A percentile compares a stretch with the other conserved stretches of the same genome.
Conservation (phyloP, 805 yeast genomes). For the Sungouiella thailandica region DNA sequence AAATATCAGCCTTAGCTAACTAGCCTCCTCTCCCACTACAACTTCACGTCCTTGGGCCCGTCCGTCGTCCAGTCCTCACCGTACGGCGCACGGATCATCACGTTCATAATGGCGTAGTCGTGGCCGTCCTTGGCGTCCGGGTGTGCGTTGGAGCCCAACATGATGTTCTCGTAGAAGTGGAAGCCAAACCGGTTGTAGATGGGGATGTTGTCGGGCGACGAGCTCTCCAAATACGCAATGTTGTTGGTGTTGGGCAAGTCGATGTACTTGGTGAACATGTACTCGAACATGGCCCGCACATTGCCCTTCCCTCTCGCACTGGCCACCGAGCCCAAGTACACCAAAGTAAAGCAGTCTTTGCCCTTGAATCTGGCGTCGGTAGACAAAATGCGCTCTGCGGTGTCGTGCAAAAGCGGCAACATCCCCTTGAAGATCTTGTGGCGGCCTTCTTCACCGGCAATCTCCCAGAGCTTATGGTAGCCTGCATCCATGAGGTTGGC, state of each 20-base stretch:
- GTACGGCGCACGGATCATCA: conserved; percentile 36
- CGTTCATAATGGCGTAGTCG: conserved; percentile 39
- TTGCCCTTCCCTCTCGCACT: conserved; percentile 55
- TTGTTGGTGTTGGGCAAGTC: conserved; percentile 33
- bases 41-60: conserved; percentile 5
- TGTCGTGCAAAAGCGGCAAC: conserved; percentile 48
- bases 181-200: conserved; percentile 51
- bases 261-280: conserved; percentile 42
- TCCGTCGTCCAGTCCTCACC: conserved; percentile 27
- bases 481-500: conserved; percentile 48
- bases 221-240: conserved; percentile 48
- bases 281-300: conserved; percentile 44
- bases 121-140: conserved; percentile 29
- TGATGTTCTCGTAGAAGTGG: conserved; percentile 43
- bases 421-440: conserved; percentile 45
- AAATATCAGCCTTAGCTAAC: too few species aligned
- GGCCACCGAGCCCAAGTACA: conserved; percentile 40
- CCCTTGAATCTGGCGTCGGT: conserved; percentile 36
- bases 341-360: conserved; percentile 37
- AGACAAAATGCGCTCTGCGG: conserved; percentile 38
- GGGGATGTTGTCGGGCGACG: conserved; percentile 43
- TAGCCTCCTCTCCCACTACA: too few species aligned
- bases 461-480: conserved; percentile 46
- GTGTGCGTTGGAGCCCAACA: conserved; percentile 30
- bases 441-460: conserved; percentile 44